Percentiles rank a stretch among this genome's conserved stretches.
Conservation (phyloP, 768 basidiomycete genomes). For the Pleurotus citrinopileatus region DNA sequence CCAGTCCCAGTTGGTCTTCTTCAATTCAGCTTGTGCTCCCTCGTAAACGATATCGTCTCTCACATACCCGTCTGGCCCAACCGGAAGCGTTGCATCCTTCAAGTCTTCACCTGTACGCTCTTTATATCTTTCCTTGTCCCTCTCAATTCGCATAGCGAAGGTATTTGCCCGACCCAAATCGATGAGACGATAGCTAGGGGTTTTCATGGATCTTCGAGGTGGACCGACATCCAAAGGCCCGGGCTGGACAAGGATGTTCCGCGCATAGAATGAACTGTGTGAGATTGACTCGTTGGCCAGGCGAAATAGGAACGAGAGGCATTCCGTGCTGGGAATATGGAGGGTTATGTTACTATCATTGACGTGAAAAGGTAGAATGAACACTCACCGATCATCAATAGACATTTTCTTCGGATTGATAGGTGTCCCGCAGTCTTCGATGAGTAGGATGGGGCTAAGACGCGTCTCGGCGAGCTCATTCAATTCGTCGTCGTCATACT, state of each 20-base stretch:
- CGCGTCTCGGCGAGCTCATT: conserved; percentile 12
- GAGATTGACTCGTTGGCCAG: conserved; percentile 32
- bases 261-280: conserved; percentile 32
- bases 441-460: conserved; percentile 38
- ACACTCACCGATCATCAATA: conserved; percentile 34
- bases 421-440: conserved; percentile 39
- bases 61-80: too few species aligned
- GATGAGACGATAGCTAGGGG: conserved; percentile 35
- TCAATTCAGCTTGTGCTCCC: too few species aligned
- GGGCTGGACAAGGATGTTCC: conserved; percentile 36
- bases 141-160: neutral
- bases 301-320: conserved; percentile 32
- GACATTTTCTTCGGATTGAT: conserved; percentile 24
- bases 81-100: too few species aligned
- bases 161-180: conserved; percentile 29
- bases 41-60: too few species aligned
- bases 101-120: too few species aligned
- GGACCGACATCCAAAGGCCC: conserved; percentile 29
- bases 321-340: conserved; percentile 31
- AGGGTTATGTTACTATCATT: too few species aligned
- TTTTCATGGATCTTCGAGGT: conserved; percentile 5
- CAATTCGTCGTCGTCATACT: neutral
- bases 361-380: neutral
- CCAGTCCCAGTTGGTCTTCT: too few species aligned
- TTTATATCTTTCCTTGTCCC: too few species aligned